A percentile compares a stretch with the other conserved stretches of the same genome.
Conservation (phyloP, 495 filamentous ascomycete genomes). For the Tuber microsphaerosporum region DNA sequence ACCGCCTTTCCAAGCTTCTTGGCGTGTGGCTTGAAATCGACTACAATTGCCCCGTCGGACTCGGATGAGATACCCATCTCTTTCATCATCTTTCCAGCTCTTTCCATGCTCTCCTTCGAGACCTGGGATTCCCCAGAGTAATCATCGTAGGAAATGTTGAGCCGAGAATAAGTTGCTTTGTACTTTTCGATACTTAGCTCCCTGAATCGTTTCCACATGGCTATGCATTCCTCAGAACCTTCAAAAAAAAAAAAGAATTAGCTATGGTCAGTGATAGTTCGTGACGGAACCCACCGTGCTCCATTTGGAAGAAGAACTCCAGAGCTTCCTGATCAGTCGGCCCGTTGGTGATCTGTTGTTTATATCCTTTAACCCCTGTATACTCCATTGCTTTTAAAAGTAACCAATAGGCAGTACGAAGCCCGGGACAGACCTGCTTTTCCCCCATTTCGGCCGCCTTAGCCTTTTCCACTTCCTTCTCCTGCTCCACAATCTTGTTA, state of each 20-base stretch:
- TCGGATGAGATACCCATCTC: constrained; percentile 67
- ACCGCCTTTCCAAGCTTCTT: constrained; percentile 55
- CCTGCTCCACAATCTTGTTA: constrained; percentile 52
- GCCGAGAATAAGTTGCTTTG: constrained; percentile 68
- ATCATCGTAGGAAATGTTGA: constrained; percentile 88
- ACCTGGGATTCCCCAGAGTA: constrained; percentile 96
- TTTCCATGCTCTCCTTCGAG: constrained; percentile 70
- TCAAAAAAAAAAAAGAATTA: background rate
- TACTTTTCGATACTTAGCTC: constrained; percentile 83
- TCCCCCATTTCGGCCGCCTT: constrained; percentile 47
- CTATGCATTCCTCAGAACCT: constrained; percentile 61
- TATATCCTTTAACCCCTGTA: background rate
- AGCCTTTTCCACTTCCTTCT: constrained; percentile 51
- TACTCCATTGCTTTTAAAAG: constrained; percentile 3
- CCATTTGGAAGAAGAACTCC: constrained; percentile 88
- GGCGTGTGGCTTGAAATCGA: constrained; percentile 73
- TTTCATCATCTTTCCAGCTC: constrained; percentile 57
- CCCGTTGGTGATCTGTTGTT: constrained; percentile 41
- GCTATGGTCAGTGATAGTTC: background rate
- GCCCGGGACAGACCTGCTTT: constrained; percentile 43
- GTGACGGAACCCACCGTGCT: constrained; percentile 51
- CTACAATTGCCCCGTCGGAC: constrained; percentile 79
- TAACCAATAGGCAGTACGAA: constrained; percentile 5
- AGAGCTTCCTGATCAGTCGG: constrained; percentile 55
- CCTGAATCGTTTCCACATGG: constrained; percentile 79